phyloP scores from a whole-genome alignment of 208 protist genomes.

The Wallacemonas collosoma region DNA sequence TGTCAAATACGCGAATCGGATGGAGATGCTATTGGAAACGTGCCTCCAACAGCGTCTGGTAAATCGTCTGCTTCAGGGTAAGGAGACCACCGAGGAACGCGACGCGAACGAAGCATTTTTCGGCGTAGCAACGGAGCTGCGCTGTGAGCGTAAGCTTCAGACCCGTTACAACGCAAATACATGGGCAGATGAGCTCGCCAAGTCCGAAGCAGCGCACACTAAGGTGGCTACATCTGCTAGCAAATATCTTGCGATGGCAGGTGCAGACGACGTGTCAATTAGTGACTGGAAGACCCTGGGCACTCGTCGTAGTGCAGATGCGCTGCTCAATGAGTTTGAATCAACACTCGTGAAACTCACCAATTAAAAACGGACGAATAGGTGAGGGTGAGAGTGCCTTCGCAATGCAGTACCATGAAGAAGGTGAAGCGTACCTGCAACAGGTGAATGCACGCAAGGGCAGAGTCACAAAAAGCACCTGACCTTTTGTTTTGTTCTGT shows the following conservation, averaged over 20 bases:
- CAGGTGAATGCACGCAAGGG: too few relatives aligned
- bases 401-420: too few relatives aligned
- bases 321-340: constrained; percentile 59
- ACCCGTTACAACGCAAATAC: constrained; percentile 56
- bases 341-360: constrained; percentile 36
- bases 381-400: too few relatives aligned
- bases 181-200: constrained; percentile 54
- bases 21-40: constrained; percentile 67
- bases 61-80: constrained; percentile 40
- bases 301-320: constrained; percentile 34
- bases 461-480: not conserved
- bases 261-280: constrained; percentile 9
- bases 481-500: constrained; percentile 14
- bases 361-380: not conserved
- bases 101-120: constrained; percentile 34
- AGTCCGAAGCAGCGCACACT: constrained; percentile 27
- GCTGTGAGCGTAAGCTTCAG: constrained; percentile 45
- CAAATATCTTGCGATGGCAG: constrained; percentile 31
- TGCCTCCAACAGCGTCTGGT: constrained; percentile 50
- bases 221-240: constrained; percentile 30
- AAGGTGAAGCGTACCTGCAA: too few relatives aligned
- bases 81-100: constrained; percentile 10
- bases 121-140: constrained; percentile 41
- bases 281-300: constrained; percentile 57
- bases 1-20: constrained; percentile 42